Conservation (phyloP, 169 alveolate genomes). For the Plasmodium vinckei region DNA sequence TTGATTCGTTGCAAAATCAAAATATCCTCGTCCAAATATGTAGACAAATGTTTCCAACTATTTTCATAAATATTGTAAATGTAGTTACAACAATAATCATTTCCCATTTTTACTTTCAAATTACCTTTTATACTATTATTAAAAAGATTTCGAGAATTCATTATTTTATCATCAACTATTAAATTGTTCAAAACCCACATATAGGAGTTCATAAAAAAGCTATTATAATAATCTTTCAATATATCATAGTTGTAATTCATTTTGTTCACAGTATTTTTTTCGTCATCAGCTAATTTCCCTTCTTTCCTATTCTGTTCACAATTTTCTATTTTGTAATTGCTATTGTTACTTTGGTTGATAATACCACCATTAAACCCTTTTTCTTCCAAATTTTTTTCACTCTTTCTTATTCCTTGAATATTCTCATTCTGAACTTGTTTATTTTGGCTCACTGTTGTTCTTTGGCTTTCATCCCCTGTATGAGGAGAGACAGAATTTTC, state of each 20-base stretch:
- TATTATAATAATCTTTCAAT: conserved; percentile 93
- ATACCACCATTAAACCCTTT: background rate
- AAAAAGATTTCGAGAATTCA: conserved; percentile 84
- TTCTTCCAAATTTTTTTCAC: background rate
- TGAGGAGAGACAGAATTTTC: background rate
- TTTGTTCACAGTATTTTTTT: conserved; percentile 55
- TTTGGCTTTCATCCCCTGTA: background rate
- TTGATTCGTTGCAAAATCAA: conserved; percentile 43
- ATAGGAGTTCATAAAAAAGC: conserved; percentile 93
- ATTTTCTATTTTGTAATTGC: background rate
- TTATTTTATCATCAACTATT: conserved; percentile 91
- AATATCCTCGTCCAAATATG: conserved; percentile 60
- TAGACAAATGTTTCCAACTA: conserved; percentile 69
- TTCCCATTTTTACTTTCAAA: conserved; percentile 74
- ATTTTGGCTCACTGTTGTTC: background rate
- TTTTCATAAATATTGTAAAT: conserved; percentile 55
- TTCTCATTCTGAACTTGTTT: background rate
- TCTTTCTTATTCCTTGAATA: no score
- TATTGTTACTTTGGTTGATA: background rate
- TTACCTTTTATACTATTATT: conserved; percentile 80
- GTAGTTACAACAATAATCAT: conserved; percentile 68
- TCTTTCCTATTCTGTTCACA: background rate
- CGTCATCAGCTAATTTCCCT: conserved; percentile 16
- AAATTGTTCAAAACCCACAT: conserved; percentile 97
- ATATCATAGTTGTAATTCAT: conserved; percentile 87